A percentile compares a stretch with the other conserved stretches of the same genome.
Evolutionary conservation across 2,329 filamentous ascomycete species (phyloP).

Genomic region (Beauveria caledonica): DNA sequence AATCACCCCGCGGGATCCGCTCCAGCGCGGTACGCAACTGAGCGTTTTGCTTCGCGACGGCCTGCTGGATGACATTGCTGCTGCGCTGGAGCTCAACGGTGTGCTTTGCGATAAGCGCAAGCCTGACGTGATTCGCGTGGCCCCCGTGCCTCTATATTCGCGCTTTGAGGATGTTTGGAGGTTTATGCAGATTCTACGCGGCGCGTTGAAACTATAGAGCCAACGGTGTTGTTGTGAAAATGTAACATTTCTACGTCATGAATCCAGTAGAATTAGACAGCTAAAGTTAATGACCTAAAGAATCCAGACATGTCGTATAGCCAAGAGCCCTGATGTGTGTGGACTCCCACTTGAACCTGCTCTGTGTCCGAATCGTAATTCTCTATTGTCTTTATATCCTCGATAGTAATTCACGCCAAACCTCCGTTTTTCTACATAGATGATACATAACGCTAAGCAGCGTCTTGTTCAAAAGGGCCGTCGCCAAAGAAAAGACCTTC

Average conservation of each 20-base stretch:
- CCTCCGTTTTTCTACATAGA: not conserved
- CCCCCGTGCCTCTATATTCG: slow-evolving; percentile 79
- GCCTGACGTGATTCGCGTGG: slow-evolving; percentile 76
- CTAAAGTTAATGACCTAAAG: not conserved
- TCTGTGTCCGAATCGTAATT: not conserved
- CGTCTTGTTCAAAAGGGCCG: no score
- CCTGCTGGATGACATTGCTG: slow-evolving; percentile 59
- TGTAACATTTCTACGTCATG: not conserved
- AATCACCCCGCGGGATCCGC: slow-evolving; percentile 61
- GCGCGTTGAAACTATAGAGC: slow-evolving; percentile 22
- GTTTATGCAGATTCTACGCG: slow-evolving; percentile 35
- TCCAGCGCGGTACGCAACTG: slow-evolving; percentile 68
- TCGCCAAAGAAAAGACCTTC: not conserved
- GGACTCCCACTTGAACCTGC: not conserved
- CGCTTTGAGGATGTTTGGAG: slow-evolving; percentile 62
- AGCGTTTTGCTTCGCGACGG: slow-evolving; percentile 63
- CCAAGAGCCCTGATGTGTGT: not conserved
- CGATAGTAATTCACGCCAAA: not conserved
- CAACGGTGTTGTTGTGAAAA: not conserved
- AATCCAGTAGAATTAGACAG: not conserved
- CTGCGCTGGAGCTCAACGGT: slow-evolving; percentile 55
- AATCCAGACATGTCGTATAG: not conserved
- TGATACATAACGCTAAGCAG: not conserved
- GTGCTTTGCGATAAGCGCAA: slow-evolving; percentile 77
- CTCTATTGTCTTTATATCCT: not conserved